Conservation (phyloP, 2,329 filamentous ascomycete genomes). For the Hymenotorrendiella dingleyae region DNA sequence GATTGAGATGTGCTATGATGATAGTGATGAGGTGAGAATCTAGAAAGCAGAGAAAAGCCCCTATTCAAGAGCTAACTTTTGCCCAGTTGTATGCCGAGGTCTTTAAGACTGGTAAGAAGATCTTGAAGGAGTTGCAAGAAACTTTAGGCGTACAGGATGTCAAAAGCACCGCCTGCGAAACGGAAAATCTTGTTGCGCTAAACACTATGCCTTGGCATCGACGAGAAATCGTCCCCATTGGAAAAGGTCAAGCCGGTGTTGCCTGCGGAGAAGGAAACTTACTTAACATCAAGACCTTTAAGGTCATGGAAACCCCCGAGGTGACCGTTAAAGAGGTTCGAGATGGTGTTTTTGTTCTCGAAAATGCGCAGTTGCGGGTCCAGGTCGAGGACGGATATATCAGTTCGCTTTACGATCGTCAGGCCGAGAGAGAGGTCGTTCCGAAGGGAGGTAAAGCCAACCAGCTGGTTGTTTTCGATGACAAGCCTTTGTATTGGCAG, state of each 20-base stretch:
- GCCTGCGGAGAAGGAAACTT: conserved; percentile 52
- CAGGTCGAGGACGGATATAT: conserved; percentile 71
- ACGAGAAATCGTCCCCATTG: conserved; percentile 62
- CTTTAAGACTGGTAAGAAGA: conserved; percentile 67
- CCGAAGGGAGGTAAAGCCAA: conserved; percentile 71
- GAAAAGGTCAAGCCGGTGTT: conserved; percentile 46
- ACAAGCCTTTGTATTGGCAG: conserved; percentile 96
- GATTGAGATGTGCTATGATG: conserved; percentile 98
- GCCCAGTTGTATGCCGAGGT: conserved; percentile 72
- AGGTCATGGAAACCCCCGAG: conserved; percentile 39
- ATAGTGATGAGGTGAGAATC: conserved; percentile 75
- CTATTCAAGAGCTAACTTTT: too few relatives aligned
- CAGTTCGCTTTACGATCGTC: conserved; percentile 74
- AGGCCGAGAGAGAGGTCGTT: conserved; percentile 70
- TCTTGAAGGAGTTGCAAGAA: conserved; percentile 64
- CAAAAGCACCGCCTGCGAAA: conserved; percentile 33
- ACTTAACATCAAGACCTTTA: conserved; percentile 45
- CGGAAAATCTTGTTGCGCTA: conserved; percentile 55
- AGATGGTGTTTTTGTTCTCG: conserved; percentile 66
- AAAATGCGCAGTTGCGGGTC: conserved; percentile 72
- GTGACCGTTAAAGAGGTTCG: conserved; percentile 47
- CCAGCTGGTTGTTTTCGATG: conserved; percentile 90
- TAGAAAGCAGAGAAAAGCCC: too few relatives aligned
- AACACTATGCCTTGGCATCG: conserved; percentile 88
- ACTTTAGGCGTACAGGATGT: conserved; percentile 57